Percentiles rank a stretch among this genome's conserved stretches.
These are phyloP conservation scores for Lichtheimia corymbifera DNA, from an alignment of 371 early-diverging fungal species.

Conservation along the genomic window DNA sequence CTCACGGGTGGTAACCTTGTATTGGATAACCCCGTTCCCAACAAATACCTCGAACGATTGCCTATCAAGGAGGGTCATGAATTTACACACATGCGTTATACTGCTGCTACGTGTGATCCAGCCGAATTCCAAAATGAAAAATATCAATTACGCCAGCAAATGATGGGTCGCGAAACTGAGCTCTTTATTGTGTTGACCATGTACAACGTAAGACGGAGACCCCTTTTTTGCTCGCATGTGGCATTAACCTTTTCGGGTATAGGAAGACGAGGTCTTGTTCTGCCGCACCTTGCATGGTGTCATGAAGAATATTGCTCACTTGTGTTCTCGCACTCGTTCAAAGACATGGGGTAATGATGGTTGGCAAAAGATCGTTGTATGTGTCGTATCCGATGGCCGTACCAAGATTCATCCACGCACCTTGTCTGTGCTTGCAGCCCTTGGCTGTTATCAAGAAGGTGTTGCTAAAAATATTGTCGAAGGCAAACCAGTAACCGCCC, in stretches of 20 bases:
- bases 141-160: slow-evolving; percentile 83
- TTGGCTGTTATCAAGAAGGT: slow-evolving; percentile 85
- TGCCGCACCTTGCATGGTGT: slow-evolving; percentile 88
- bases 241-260: slow-evolving; percentile 1
- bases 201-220: slow-evolving; percentile 64
- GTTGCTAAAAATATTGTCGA: slow-evolving; percentile 72
- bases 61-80: slow-evolving; percentile 66
- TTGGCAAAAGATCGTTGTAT: slow-evolving; percentile 95
- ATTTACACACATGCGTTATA: slow-evolving; percentile 84
- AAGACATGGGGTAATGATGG: slow-evolving; percentile 85
- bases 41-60: slow-evolving; percentile 56
- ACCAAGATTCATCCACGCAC: slow-evolving; percentile 67
- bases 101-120: slow-evolving; percentile 86
- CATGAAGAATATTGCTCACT: slow-evolving; percentile 89
- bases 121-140: slow-evolving; percentile 72
- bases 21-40: slow-evolving; percentile 77
- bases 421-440: slow-evolving; percentile 69
- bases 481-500: slow-evolving; percentile 70
- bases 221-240: slow-evolving; percentile 5
- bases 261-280: slow-evolving; percentile 91
- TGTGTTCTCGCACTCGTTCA: slow-evolving; percentile 80
- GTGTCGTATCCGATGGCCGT: slow-evolving; percentile 79
- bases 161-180: slow-evolving; percentile 78
- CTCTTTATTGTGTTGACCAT: slow-evolving; percentile 87
- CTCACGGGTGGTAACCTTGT: slow-evolving; percentile 78